These are phyloP conservation scores for Fusarium hostae DNA, from an alignment of 2,329 filamentous ascomycete genomes.

Conservation along the genomic window DNA sequence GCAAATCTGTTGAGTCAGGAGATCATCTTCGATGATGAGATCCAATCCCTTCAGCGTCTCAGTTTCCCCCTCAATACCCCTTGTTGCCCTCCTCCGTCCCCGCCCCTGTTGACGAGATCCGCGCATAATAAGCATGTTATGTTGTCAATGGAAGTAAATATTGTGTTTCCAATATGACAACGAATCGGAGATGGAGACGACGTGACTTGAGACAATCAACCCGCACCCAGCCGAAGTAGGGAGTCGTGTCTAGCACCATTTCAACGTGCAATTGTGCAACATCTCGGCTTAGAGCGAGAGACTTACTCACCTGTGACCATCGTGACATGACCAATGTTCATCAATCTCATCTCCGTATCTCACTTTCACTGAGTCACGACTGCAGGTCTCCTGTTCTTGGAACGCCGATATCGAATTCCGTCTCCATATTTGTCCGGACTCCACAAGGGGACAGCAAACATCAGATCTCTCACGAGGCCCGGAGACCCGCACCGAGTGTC, in stretches of 20 bases:
- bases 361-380: constrained; percentile 20
- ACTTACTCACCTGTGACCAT: background rate
- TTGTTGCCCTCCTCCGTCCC: background rate
- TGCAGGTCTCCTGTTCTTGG: constrained; percentile 14
- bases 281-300: background rate
- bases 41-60: background rate
- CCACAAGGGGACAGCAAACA: constrained; percentile 28
- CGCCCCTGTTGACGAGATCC: constrained; percentile 20
- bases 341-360: constrained; percentile 24
- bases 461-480: constrained; percentile 22
- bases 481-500: constrained; percentile 23
- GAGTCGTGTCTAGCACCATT: background rate
- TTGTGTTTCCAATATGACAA: constrained; percentile 20
- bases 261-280: constrained; percentile 13
- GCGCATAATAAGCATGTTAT: constrained; percentile 7
- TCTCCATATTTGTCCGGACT: constrained; percentile 21
- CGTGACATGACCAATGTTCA: constrained; percentile 5
- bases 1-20: constrained; percentile 22
- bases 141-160: constrained; percentile 26
- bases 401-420: constrained; percentile 13
- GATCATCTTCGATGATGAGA: constrained; percentile 3
- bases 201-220: constrained; percentile 24
- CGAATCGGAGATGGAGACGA: constrained; percentile 13
- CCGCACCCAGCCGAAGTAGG: background rate
- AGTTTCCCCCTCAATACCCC: constrained; percentile 1